phyloP scores from a whole-genome alignment of 2,329 filamentous ascomycete genomes.

The Chaetomium strumarium region DNA sequence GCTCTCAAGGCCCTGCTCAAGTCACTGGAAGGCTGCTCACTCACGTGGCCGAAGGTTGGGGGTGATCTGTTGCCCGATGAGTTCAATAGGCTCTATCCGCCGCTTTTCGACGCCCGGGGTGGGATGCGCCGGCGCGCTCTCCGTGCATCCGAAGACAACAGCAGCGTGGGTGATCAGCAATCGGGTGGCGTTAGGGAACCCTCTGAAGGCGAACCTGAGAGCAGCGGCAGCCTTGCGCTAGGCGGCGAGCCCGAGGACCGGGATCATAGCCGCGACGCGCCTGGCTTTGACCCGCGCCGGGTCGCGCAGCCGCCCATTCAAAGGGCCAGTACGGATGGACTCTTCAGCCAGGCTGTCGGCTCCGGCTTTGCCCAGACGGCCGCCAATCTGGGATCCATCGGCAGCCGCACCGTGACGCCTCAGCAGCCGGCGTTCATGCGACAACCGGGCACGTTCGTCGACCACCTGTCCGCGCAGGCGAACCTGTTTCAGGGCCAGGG shows the following conservation, averaged over 20 bases:
- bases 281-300: constrained; percentile 52
- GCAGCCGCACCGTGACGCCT: constrained; percentile 69
- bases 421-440: constrained; percentile 71
- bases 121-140: constrained; percentile 75
- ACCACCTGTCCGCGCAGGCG: constrained; percentile 44
- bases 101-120: constrained; percentile 75
- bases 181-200: constrained; percentile 39
- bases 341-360: constrained; percentile 49
- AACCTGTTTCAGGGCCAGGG: constrained; percentile 56
- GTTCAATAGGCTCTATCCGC: constrained; percentile 44
- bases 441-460: constrained; percentile 38
- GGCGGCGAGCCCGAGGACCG: constrained; percentile 89
- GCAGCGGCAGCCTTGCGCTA: constrained; percentile 76
- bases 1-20: constrained; percentile 34
- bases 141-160: constrained; percentile 63
- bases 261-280: constrained; percentile 48
- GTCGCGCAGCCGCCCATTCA: constrained; percentile 75
- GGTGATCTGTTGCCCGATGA: constrained; percentile 14
- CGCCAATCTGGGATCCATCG: constrained; percentile 53
- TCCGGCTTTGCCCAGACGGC: constrained; percentile 44
- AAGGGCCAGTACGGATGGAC: constrained; percentile 47
- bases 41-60: constrained; percentile 27
- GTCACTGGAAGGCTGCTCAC: constrained; percentile 33
- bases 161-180: constrained; percentile 42
- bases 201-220: constrained; percentile 71